Base-by-base conservation (phyloP, 2,329 filamentous ascomycete genomes). In the Cordyceps cateniannulata region DNA sequence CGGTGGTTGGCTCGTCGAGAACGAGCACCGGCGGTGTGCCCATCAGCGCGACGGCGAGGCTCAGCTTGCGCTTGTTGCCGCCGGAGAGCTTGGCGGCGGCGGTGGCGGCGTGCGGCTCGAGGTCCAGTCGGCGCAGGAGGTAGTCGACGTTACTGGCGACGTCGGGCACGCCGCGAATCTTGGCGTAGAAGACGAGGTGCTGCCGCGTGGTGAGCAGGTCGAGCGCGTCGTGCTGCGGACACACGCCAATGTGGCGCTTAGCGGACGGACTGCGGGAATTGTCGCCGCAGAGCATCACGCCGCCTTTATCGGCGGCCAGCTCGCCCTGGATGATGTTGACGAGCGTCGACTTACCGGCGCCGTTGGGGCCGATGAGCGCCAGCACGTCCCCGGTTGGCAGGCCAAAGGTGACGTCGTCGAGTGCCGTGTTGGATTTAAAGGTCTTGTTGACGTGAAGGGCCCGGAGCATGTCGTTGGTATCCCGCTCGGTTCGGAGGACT, bases 41-140 rank as follows among this genome's bases (percentile, higher is more conserved):
- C 81, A 96, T 93, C 0, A 96, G 76, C 0, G 92, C 91, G 58
- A 96, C 93, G 1, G 88, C 91, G 0, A 96, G 81, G 4, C 84
- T 90, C 1, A 96, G 77, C 73, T 96, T 96, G 12, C 91, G 81
- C 77, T 95, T 93, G 75, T 96, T 96, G 25, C 92, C 91, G 5
- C 91, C 91, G 0, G 88, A 91, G 0, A 96, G 80, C 58, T 88
- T 88, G 54, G 82, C 81, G 0, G 90, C 91, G 78, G 91, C 88
- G 8, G 90, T 83, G 12, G 84, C 78, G 5, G 83, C 77, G 75
- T 91, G 93, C 0, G 82, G 79, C 3, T 79, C 73, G 0, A 96
- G 79, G 0, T 90, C 89, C 3, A 95, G 90, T 1, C 90, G 89
- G 27, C 80, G 76, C 44, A 96, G 80, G 10, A 95, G 84, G 35